Percentiles rank a stretch among this genome's conserved stretches.
phyloP scores from a whole-genome alignment of 352 stramenopile genomes.

The Phytophthora lateralis region DNA sequence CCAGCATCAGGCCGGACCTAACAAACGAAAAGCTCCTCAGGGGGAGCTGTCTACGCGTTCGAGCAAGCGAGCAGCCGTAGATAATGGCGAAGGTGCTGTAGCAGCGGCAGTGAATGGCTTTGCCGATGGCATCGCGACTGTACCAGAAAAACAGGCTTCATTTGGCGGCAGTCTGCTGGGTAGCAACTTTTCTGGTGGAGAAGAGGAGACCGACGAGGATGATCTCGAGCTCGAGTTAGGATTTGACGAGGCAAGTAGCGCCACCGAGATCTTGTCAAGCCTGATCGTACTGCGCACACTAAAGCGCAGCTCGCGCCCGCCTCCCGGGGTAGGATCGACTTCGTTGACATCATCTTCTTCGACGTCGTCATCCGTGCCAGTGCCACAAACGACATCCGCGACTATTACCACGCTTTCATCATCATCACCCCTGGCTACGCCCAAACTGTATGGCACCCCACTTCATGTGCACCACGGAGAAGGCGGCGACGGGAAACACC shows the following conservation, averaged over 20 bases:
- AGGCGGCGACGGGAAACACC: slow-evolving; percentile 25
- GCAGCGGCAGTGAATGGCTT: slow-evolving; percentile 31
- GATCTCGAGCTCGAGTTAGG: slow-evolving; percentile 72
- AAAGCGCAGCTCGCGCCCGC: slow-evolving; percentile 59
- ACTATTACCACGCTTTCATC: slow-evolving; percentile 43
- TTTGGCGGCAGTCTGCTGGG: slow-evolving; percentile 46
- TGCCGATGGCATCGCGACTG: slow-evolving; percentile 20
- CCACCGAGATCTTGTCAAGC: slow-evolving; percentile 80
- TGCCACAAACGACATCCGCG: slow-evolving; percentile 33
- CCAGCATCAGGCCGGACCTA: slow-evolving; percentile 18
- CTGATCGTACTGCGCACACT: slow-evolving; percentile 78
- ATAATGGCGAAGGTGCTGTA: slow-evolving; percentile 23
- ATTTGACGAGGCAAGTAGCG: slow-evolving; percentile 73
- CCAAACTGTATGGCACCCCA: slow-evolving; percentile 38
- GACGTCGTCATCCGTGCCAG: slow-evolving; percentile 37
- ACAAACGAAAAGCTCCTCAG: slow-evolving; percentile 56
- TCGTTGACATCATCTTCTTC: slow-evolving; percentile 53
- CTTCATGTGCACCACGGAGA: slow-evolving; percentile 33
- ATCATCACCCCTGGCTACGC: slow-evolving; percentile 40
- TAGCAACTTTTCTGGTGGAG: slow-evolving; percentile 34
- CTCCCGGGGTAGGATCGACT: slow-evolving; percentile 41
- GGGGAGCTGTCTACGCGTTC: slow-evolving; percentile 37
- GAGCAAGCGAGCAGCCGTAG: slow-evolving; percentile 46
- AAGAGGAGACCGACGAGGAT: slow-evolving; percentile 42
- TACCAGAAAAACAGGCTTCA: slow-evolving; percentile 24